phyloP scores from a whole-genome alignment of 2,329 filamentous ascomycete genomes.

The Trichoderma semiorbis region DNA sequence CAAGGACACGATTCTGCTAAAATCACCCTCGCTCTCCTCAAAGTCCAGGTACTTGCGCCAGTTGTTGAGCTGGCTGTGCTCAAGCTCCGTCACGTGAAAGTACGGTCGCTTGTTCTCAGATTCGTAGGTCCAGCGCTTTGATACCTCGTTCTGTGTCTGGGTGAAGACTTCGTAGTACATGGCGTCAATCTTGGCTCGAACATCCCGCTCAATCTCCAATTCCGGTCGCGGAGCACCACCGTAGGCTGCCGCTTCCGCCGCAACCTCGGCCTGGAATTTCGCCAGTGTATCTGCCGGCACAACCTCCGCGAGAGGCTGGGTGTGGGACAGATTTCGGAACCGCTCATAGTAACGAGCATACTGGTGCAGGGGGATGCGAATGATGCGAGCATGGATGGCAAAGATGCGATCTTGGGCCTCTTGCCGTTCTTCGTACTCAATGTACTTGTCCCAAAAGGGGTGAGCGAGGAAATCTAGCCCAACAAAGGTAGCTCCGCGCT shows the following conservation, averaged over 20 bases:
- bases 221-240: slow-evolving; percentile 59
- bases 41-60: slow-evolving; percentile 98
- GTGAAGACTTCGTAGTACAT: slow-evolving; percentile 79
- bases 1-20: slow-evolving; percentile 70
- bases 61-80: slow-evolving; percentile 77
- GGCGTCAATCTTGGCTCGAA: slow-evolving; percentile 75
- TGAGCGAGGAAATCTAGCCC: slow-evolving; percentile 92
- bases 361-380: slow-evolving; percentile 91
- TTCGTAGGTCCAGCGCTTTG: slow-evolving; percentile 92
- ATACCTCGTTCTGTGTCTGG: slow-evolving; percentile 80
- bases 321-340: slow-evolving; percentile 73
- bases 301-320: slow-evolving; percentile 68
- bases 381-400: slow-evolving; percentile 74
- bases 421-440: slow-evolving; percentile 91
- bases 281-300: slow-evolving; percentile 64
- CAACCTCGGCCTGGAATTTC: slow-evolving; percentile 68
- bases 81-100: slow-evolving; percentile 92
- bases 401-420: slow-evolving; percentile 84
- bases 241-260: slow-evolving; percentile 56
- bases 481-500: slow-evolving; percentile 78
- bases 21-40: slow-evolving; percentile 82
- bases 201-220: slow-evolving; percentile 76
- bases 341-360: slow-evolving; percentile 94
- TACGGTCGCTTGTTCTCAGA: slow-evolving; percentile 93
- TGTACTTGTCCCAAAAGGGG: slow-evolving; percentile 98